phyloP scores from a whole-genome alignment of 805 yeast genomes.

The Zygotorulaspora chibaensis region DNA sequence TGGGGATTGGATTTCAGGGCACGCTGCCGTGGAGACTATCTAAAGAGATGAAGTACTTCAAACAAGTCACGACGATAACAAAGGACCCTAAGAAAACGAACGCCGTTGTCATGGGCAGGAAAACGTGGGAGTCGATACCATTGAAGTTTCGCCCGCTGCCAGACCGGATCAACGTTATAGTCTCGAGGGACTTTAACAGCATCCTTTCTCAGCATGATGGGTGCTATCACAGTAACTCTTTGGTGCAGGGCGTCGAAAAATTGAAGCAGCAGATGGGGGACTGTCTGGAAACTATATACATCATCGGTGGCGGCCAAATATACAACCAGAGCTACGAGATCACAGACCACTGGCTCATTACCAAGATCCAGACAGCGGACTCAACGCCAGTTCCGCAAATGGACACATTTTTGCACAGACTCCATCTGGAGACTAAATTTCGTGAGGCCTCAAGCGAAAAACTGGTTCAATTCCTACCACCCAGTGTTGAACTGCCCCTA shows the following conservation, averaged over 20 bases:
- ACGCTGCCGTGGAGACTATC: conserved; percentile 82
- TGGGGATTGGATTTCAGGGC: conserved; percentile 84
- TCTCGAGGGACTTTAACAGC: conserved; percentile 46
- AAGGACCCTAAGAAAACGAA: conserved; percentile 42
- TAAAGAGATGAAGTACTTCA: conserved; percentile 82
- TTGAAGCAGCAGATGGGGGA: conserved; percentile 20
- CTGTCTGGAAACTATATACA: conserved; percentile 56
- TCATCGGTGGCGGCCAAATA: conserved; percentile 92
- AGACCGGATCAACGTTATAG: conserved; percentile 66
- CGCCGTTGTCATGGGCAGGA: conserved; percentile 93
- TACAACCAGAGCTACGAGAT: conserved; percentile 52
- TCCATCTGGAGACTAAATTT: conserved; percentile 11
- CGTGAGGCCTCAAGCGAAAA: conserved; percentile 25
- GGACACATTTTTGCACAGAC: conserved; percentile 64
- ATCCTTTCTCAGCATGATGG: conserved; percentile 5
- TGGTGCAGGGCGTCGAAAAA: conserved; percentile 41
- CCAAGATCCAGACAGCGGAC: conserved; percentile 52
- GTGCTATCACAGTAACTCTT: conserved; percentile 37
- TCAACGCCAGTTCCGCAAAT: conserved; percentile 41
- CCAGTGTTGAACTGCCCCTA: conserved; percentile 26
- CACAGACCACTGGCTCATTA: conserved; percentile 58
- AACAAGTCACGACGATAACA: conserved; percentile 56
- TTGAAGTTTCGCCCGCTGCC: conserved; percentile 75
- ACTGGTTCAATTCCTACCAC: conserved; percentile 39
- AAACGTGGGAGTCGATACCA: conserved; percentile 95